Conservation (phyloP, 768 basidiomycete genomes). For the Panus rudis region DNA sequence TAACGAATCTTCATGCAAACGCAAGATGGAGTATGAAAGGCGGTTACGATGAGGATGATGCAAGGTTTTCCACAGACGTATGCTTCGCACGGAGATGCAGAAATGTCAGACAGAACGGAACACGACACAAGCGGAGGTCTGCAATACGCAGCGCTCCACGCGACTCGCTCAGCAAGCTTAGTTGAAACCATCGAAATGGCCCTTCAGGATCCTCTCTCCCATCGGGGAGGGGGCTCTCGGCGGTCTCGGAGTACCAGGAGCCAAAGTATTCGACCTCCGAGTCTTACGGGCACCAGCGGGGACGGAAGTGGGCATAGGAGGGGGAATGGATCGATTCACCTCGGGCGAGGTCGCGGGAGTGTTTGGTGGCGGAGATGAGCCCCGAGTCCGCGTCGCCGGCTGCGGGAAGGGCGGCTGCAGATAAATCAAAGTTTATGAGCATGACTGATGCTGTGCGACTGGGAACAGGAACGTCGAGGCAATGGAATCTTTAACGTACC, state of each 20-base stretch:
- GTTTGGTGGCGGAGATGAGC: conserved; percentile 5
- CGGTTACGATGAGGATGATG: too few species aligned
- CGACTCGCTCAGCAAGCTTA: too few species aligned
- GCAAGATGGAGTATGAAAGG: too few species aligned
- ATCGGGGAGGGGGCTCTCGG: conserved; percentile 71
- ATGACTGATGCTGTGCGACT: background rate
- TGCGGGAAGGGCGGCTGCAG: conserved; percentile 3
- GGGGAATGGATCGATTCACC: conserved; percentile 3
- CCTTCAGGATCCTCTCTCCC: conserved; percentile 88
- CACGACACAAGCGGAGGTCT: too few species aligned
- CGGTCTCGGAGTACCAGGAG: conserved; percentile 40
- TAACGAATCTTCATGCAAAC: too few species aligned
- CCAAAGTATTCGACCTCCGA: conserved; percentile 56
- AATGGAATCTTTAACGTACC: conserved; percentile 33
- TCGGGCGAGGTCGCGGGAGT: conserved; percentile 4
- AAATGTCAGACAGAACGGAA: too few species aligned
- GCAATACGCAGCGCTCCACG: too few species aligned
- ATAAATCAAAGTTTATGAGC: background rate
- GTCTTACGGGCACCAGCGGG: conserved; percentile 25
- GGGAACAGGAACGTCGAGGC: background rate
- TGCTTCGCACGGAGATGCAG: too few species aligned
- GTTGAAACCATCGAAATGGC: conserved; percentile 88
- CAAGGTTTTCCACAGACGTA: too few species aligned
- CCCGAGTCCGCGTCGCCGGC: background rate
- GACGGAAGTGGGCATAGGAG: conserved; percentile 6